phyloP scores from a whole-genome alignment of 768 basidiomycete genomes.

The Naganishia randhawae region DNA sequence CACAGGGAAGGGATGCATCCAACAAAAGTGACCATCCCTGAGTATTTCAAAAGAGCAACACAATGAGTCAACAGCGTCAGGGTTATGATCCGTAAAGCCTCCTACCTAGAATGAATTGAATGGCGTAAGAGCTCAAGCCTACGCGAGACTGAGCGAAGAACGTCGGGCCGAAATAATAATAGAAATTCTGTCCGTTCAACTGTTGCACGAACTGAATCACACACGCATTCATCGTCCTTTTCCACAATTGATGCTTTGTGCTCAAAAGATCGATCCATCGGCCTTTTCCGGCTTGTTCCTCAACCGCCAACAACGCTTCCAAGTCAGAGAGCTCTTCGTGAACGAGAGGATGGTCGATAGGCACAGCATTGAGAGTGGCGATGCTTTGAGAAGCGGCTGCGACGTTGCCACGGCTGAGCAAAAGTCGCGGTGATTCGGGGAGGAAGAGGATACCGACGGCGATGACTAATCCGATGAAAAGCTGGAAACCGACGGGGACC shows the following conservation, averaged over 20 bases:
- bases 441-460: slow-evolving; percentile 68
- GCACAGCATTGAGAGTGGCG: slow-evolving; percentile 64
- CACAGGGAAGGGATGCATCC: slow-evolving; percentile 68
- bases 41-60: slow-evolving; percentile 57
- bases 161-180: slow-evolving; percentile 71
- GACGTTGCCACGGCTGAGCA: slow-evolving; percentile 60
- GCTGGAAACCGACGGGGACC: slow-evolving; percentile 62
- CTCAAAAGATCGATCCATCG: slow-evolving; percentile 78
- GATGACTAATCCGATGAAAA: slow-evolving; percentile 65
- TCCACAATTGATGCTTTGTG: slow-evolving; percentile 64
- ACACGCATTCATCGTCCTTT: slow-evolving; percentile 57
- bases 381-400: slow-evolving; percentile 63
- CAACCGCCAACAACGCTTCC: slow-evolving; percentile 62
- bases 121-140: slow-evolving; percentile 63
- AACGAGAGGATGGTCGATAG: slow-evolving; percentile 60
- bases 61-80: slow-evolving; percentile 49
- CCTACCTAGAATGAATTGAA: slow-evolving; percentile 55
- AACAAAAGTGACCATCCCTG: slow-evolving; percentile 60
- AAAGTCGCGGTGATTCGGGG: slow-evolving; percentile 75
- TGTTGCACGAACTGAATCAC: slow-evolving; percentile 64
- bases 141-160: slow-evolving; percentile 75
- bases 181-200: slow-evolving; percentile 62
- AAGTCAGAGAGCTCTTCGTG: slow-evolving; percentile 64
- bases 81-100: neutral
- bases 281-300: slow-evolving; percentile 76